phyloP scores from a whole-genome alignment of 768 basidiomycete genomes.

The Mycena latifolia region DNA sequence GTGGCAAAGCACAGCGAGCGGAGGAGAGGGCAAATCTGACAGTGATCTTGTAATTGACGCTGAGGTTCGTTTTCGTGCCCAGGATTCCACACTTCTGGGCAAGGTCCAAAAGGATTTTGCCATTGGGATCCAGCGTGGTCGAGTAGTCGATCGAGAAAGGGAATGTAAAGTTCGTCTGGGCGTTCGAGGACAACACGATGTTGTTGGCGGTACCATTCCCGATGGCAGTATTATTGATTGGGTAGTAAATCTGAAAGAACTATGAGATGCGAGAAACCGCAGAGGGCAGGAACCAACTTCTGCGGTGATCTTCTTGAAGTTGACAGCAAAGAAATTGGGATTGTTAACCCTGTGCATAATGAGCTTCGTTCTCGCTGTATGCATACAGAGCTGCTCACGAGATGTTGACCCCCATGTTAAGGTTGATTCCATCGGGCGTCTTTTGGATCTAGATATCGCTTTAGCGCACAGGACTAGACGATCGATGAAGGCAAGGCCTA shows the following conservation, averaged over 20 bases:
- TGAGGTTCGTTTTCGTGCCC: conserved; percentile 62
- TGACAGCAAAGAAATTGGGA: conserved; percentile 84
- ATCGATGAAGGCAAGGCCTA: conserved; percentile 43
- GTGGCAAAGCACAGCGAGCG: conserved; percentile 21
- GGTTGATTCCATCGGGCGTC: conserved; percentile 59
- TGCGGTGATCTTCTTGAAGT: conserved; percentile 73
- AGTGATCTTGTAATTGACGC: conserved; percentile 75
- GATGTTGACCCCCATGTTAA: conserved; percentile 76
- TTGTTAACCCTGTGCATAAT: conserved; percentile 71
- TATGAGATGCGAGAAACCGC: neutral
- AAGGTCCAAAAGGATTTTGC: conserved; percentile 70
- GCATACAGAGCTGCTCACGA: conserved; percentile 57
- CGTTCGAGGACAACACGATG: conserved; percentile 62
- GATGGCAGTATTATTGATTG: conserved; percentile 76
- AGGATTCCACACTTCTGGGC: conserved; percentile 70
- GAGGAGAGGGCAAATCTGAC: conserved; percentile 54
- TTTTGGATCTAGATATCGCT: conserved; percentile 47
- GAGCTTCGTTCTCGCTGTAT: conserved; percentile 6
- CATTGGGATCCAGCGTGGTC: conserved; percentile 62
- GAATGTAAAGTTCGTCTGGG: conserved; percentile 77
- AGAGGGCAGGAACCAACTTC: conserved; percentile 53
- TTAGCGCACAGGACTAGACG: neutral
- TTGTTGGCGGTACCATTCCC: conserved; percentile 69
- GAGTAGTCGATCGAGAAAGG: conserved; percentile 80
- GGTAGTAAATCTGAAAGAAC: conserved; percentile 72